Evolutionary conservation across 768 basidiomycete genomes (phyloP).

Genomic region (Kwoniella dejecticola): DNA sequence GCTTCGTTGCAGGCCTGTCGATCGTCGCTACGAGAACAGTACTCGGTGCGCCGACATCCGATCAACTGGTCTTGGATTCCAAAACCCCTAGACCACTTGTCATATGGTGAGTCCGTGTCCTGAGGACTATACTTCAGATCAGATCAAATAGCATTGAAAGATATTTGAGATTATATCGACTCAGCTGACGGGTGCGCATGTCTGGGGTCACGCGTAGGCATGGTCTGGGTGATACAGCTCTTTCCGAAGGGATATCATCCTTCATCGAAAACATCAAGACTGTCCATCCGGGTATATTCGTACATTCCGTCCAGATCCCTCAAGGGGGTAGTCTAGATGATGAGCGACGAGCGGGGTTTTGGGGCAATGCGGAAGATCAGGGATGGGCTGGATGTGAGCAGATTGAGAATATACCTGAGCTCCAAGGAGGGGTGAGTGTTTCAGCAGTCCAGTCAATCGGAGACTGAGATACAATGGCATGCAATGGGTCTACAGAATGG

Average conservation of each 20-base stretch:
- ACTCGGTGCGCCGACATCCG: neutral
- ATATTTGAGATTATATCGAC: too few species aligned
- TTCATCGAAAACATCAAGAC: constrained; percentile 53
- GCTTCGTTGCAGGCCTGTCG: too few species aligned
- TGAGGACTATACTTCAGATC: neutral
- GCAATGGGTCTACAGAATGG: too few species aligned
- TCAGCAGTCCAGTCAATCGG: too few species aligned
- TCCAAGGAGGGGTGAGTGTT: constrained; percentile 42
- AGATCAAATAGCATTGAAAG: too few species aligned
- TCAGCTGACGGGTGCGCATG: too few species aligned
- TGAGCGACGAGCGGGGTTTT: constrained; percentile 56
- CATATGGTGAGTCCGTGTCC: constrained; percentile 34
- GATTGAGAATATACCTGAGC: constrained; percentile 46
- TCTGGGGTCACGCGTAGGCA: constrained; percentile 50
- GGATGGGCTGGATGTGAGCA: constrained; percentile 49
- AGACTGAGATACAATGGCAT: too few species aligned
- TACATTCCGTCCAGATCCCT: constrained; percentile 54
- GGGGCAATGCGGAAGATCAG: constrained; percentile 54
- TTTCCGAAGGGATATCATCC: constrained; percentile 50
- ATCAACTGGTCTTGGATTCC: constrained; percentile 4
- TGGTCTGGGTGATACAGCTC: constrained; percentile 57
- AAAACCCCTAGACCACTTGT: constrained; percentile 36
- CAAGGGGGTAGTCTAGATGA: constrained; percentile 43
- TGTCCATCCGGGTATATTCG: constrained; percentile 51
- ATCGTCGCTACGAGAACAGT: too few species aligned